Base-by-base conservation (phyloP, 805 yeast genomes). In the Myxozyma neotropica region DNA sequence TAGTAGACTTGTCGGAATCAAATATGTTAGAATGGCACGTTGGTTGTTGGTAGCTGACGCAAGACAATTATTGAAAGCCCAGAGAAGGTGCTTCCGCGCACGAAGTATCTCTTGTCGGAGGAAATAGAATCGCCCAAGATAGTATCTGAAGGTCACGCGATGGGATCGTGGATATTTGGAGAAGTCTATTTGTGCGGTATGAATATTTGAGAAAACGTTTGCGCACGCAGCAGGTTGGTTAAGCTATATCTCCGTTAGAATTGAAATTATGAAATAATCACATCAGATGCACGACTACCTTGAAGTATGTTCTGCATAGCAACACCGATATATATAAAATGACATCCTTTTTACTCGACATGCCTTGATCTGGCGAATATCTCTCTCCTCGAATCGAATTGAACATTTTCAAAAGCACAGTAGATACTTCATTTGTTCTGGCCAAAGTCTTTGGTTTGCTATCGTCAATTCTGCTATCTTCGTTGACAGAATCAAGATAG, bases 301-400 rank as follows among this genome's bases (percentile, higher is more conserved):
- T 73, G 69, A 82, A 84, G 70, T 86, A 86, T 4, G 82, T 72
- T 57, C 80, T 77, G 68, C 88, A 85, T 51, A 86, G 73, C 57
- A 75, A 75, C 36, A 77, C 77, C 0, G 88, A 86, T 13, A 84
- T 73, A 64, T 76, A 81, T 24, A 86, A 68, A 46, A 85, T 74
- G 31, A 84, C 79, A 24, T 75, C 70, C 61, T 80, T 83, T 65
- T 83, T 83, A 35, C 31, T 44, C 27, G 45, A 40, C 43, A 29
- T 38, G n/a, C 51, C 58, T 19, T 24, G 38, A 19, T 50, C 56
- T 21, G 48, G 38, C 56, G 70, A 74, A n/a, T 69, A 65, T 61
- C 75, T 69, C 65, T 79, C 72, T 64, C 84, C 80, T 40, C 89
- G 76, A 39, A 83, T 81, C 53, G 84, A 78, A 67, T 86, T 86